A percentile compares a stretch with the other conserved stretches of the same genome.
phyloP scores from a whole-genome alignment of 2,329 filamentous ascomycete genomes.

The Monosporascus sp. region DNA sequence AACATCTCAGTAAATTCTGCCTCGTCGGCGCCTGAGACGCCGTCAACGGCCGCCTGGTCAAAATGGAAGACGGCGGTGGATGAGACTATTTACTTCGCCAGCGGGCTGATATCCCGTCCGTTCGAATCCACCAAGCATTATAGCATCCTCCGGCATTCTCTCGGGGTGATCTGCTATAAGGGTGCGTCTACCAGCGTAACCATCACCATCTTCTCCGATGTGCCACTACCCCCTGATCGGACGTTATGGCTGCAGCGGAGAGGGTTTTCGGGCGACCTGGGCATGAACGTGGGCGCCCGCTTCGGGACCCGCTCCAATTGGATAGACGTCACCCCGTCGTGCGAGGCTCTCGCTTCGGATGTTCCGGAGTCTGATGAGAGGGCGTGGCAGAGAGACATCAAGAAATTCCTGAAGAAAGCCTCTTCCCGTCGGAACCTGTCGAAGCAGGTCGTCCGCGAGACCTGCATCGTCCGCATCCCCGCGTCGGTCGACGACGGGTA shows the following conservation, averaged over 20 bases:
- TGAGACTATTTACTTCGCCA: conserved; percentile 60
- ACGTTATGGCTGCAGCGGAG: conserved; percentile 64
- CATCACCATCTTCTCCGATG: conserved; percentile 58
- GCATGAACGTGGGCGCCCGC: conserved; percentile 60
- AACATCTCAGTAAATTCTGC: conserved; percentile 4
- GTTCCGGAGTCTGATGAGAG: conserved; percentile 54
- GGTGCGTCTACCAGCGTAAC: conserved; percentile 59
- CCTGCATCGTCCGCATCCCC: conserved; percentile 59
- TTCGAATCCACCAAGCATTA: conserved; percentile 60
- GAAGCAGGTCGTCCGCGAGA: conserved; percentile 53
- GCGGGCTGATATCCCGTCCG: conserved; percentile 58
- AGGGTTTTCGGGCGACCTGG: conserved; percentile 62
- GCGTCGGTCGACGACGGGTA: conserved; percentile 61
- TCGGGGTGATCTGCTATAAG: conserved; percentile 59
- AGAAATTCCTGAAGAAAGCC: conserved; percentile 55
- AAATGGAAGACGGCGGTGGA: conserved; percentile 44
- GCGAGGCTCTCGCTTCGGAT: conserved; percentile 39
- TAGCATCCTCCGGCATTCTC: conserved; percentile 61
- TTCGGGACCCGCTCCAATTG: conserved; percentile 54
- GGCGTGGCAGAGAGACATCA: conserved; percentile 62
- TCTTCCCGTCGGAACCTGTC: conserved; percentile 36
- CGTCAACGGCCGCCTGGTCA: conserved; percentile 9
- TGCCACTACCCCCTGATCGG: conserved; percentile 49
- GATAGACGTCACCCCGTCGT: conserved; percentile 62
- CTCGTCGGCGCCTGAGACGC: conserved; percentile 2